Percentiles rank a stretch among this genome's conserved stretches.
Conservation (phyloP, 2,329 filamentous ascomycete genomes). For the Claviceps sp. region DNA sequence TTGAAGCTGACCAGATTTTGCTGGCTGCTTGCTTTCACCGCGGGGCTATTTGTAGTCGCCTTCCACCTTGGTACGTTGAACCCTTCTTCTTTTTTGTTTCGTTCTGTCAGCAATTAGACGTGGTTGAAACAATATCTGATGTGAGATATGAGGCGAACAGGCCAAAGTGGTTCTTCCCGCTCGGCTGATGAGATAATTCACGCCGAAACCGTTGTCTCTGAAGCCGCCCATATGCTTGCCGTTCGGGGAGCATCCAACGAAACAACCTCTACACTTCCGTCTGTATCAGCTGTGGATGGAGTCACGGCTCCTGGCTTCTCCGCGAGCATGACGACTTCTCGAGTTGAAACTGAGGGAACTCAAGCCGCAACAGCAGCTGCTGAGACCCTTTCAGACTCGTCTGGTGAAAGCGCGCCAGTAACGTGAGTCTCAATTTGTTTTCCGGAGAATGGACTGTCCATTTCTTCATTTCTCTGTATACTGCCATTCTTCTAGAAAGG, state of each 20-base stretch:
- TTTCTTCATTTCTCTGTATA: too few relatives aligned
- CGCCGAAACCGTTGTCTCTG: constrained; percentile 9
- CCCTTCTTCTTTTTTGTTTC: neutral
- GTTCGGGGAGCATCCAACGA: constrained; percentile 11
- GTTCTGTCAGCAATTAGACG: neutral
- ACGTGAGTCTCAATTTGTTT: constrained; percentile 16
- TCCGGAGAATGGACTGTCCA: neutral
- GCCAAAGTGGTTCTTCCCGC: constrained; percentile 1
- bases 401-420: constrained; percentile 18
- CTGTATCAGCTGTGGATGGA: constrained; percentile 6
- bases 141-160: neutral
- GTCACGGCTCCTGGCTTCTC: constrained; percentile 6
- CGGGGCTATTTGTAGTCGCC: neutral
- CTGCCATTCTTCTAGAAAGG: too few relatives aligned
- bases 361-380: constrained; percentile 1
- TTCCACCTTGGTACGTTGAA: neutral
- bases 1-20: constrained; percentile 3
- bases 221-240: constrained; percentile 12
- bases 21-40: constrained; percentile 2
- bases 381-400: neutral
- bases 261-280: constrained; percentile 3
- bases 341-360: constrained; percentile 1
- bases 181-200: constrained; percentile 8
- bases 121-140: neutral
- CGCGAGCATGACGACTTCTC: constrained; percentile 7